Base-by-base conservation (phyloP, 257 asterid species). In the Petunia secreta region DNA sequence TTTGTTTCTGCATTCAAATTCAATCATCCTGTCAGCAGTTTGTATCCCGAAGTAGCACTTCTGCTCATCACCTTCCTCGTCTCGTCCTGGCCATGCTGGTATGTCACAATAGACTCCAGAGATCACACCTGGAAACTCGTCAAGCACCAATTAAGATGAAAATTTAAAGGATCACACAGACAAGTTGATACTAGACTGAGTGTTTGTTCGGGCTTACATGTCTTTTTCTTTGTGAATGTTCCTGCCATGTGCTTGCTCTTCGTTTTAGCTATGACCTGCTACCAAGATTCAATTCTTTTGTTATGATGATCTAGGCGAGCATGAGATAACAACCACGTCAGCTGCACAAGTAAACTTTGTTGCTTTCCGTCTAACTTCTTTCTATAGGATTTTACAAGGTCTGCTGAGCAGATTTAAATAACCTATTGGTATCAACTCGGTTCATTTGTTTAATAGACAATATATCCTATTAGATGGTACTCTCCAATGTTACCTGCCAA, bases 181-280 rank as follows among this genome's bases (percentile, higher is more conserved):
- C 58, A 82, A 63, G 4, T 75, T 10, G 78, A 81, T 63, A 52
- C 34, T 41, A 60, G 40, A 64, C 39, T 3, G 46, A 13, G 79
- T 68, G 43, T 10, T 10, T 82, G 46, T 16, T 80, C 43, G 60
- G 5, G n/a, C 91, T 60, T 87, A 92, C 98, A 89, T 86, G 92
- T 91, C 96, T 91, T 93, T 81, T 93, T 94, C 98, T 94, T 94
- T 40, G 97, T 94, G 87, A 94, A 94, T 80, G 98, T 92, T 80
- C 97, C 97, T 80, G 89, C 98, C 85, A 94, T 92, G 80, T 92
- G 87, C 87, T 91, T 94, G 95, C 98, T 94, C 82, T 94, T 94
- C 96, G 91, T 76, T 83, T 94, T 92, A 14, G 87, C 92, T 81
- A 94, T 95, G 75, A 91, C 95, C 97, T 92, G 93, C 83, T 79